These are phyloP conservation scores for Alternaria rosae DNA, from an alignment of 2,329 filamentous ascomycete genomes.

Conservation along the genomic window DNA sequence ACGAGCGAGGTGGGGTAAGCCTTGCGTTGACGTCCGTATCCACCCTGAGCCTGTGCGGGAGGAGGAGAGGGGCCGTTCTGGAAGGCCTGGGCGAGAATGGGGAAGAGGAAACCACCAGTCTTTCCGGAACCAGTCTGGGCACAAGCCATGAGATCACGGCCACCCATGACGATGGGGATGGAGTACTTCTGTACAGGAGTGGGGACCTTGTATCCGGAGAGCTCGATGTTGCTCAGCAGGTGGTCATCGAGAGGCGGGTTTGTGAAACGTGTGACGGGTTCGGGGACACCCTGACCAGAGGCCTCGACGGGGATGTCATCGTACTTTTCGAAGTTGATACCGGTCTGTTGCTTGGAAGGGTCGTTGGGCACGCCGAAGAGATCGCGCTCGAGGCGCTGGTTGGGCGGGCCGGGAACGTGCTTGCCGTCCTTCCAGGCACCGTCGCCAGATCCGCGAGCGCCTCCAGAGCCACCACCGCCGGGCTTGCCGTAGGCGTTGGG, in stretches of 20 bases:
- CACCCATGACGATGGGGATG: conserved; percentile 97
- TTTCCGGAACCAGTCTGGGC: conserved; percentile 99
- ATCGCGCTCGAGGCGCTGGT: conserved; percentile 90
- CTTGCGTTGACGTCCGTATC: conserved; percentile 86
- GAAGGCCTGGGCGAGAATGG: conserved; percentile 97
- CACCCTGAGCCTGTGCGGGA: conserved; percentile 70
- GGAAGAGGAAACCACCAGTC: conserved; percentile 99
- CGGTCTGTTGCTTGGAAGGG: conserved; percentile 92
- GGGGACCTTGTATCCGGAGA: conserved; percentile 92
- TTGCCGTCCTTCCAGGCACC: conserved; percentile 97
- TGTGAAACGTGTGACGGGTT: conserved; percentile 87
- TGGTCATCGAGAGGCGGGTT: conserved; percentile 97
- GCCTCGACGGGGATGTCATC: conserved; percentile 99
- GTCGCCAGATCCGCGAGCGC: conserved; percentile 85
- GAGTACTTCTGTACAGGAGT: conserved; percentile 99
- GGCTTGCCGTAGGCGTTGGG: conserved; percentile 68
- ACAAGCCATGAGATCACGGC: conserved; percentile 98
- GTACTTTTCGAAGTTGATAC: conserved; percentile 99
- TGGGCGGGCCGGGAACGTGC: conserved; percentile 88
- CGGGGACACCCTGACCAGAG: conserved; percentile 90
- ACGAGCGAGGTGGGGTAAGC: conserved; percentile 96
- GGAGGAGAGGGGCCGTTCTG: conserved; percentile 79
- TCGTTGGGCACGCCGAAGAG: conserved; percentile 92
- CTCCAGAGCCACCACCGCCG: conserved; percentile 57
- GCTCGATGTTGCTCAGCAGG: conserved; percentile 88